Base-by-base conservation (phyloP, 208 protist genomes). In the Trypanosoma vivax region DNA sequence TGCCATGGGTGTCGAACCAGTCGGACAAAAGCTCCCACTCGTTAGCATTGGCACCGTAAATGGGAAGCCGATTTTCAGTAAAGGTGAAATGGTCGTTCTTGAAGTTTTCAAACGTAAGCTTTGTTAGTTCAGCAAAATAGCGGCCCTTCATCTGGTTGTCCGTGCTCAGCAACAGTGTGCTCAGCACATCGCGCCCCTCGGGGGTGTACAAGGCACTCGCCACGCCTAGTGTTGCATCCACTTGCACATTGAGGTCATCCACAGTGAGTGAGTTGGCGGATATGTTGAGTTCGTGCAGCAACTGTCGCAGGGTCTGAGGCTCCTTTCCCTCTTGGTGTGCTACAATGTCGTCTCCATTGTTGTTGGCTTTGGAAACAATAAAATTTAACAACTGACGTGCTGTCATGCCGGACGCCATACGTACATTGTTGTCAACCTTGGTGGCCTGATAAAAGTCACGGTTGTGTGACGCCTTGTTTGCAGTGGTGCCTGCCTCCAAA, bases 121-220 rank as follows among this genome's bases (percentile, higher is more conserved):
- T 90, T 6, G 83, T 97, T 13, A 99, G 61, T 64, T 99, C 95
- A 13, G 94, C 98, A 42, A 99, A 96, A 79, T 98, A 99, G 39
- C 92, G 84, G 2, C 96, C 94, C 38, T 96, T 90, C 77, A 99
- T 95, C 21, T 96, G 61, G 72, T 99, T 99, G 68, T 99, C 92
- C 0, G 97, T 98, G 67, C 99, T 99, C 33, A 99, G 79, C 62
- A 99, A 96, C 33, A 99, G 85, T 35, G 94, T 95, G 25, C 97
- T 77, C 14, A 99, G 75, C 50, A 88, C 77, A 33, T 85, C 84
- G 34, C 90, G 71, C n/a, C 89, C 84, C 42, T 88, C 76, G 30
- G 92, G 95, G 52, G 90, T 95, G 71, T 97, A 98, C 60, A 94
- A 90, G 24, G 79, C 57, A 43, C 97, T 97, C 58, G 75, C 42